Base-by-base conservation (phyloP, 306 rosid genomes). In the Vicia villosa region DNA sequence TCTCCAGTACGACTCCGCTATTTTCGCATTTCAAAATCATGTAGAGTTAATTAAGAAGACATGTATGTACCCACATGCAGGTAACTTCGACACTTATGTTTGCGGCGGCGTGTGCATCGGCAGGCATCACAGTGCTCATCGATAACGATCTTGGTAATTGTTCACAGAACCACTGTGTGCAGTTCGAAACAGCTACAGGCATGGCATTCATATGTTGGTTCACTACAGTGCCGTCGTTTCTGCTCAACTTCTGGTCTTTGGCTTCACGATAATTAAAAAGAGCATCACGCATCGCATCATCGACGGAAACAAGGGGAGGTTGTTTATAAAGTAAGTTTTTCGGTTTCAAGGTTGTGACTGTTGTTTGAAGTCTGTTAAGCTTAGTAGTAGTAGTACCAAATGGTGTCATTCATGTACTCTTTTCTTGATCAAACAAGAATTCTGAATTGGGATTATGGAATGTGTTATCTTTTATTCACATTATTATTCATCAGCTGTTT, bases 31-130 rank as follows among this genome's bases (percentile, higher is more conserved):
- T 40, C 14, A 49, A 69, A 69, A 61, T 57, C 49, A 15, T 42
- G 17, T 19, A 22, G 73, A 43, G 63, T 62, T 76, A 81, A 72
- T 37, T 64, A 41, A 71, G 40, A 74, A 50, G 74, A 70, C 61
- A 8, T 61, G 30, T 68, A 46, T 38, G 46, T 64, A 17, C 17
- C 52, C 34, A 16, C 46, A 55, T 82, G 84, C 94, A 93, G 96
- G 79, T 90, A 32, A 88, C 88, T 24, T 90, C 94, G 54, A 90
- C 90, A 14, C 97, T 90, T 59, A 86, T 83, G 71, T 93, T 90
- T 68, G 96, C 98, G 1, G 98, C 96, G 59, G 97, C 98, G 6
- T 90, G 98, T 85, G 96, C 98, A 74, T 90, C 93, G 56, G 96
- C 96, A 3, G 98, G 98, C 30, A 90, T 93, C 81, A 90, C 98